Conservation (phyloP, 116 monocot genomes). For the Posidonia oceanica region DNA sequence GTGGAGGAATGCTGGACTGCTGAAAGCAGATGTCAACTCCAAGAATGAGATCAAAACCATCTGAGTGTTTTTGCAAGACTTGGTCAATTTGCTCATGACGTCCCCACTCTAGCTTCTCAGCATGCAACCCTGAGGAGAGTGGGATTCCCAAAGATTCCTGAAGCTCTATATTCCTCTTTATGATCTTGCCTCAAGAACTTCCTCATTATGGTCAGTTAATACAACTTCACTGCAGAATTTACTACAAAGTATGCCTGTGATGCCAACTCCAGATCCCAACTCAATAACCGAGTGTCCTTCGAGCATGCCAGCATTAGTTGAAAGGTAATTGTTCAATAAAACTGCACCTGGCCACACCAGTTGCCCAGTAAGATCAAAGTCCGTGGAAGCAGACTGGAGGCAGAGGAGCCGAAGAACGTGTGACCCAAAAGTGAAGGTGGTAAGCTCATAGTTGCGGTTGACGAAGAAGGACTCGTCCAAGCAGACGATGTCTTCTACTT, state of each 20-base stretch:
- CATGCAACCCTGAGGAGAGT: conserved; percentile 39
- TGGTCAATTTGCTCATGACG: conserved; percentile 31
- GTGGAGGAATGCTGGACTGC: conserved; percentile 69
- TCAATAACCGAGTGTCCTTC: conserved; percentile 67
- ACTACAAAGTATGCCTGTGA: conserved; percentile 88
- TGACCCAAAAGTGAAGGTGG: conserved; percentile 71
- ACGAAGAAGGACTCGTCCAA: conserved; percentile 61
- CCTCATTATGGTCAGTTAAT: conserved; percentile 92
- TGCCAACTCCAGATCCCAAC: conserved; percentile 90
- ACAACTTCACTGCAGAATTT: conserved; percentile 67
- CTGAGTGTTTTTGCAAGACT: conserved; percentile 45
- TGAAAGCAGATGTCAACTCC: conserved; percentile 99
- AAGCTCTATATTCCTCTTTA: conserved; percentile 72
- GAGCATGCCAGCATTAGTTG: conserved; percentile 47
- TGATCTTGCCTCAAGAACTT: conserved; percentile 97
- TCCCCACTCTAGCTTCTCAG: conserved; percentile 90
- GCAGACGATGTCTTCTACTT: conserved; percentile 28
- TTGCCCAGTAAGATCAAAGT: conserved; percentile 93
- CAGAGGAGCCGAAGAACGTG: conserved; percentile 51
- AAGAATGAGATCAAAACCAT: conserved; percentile 84
- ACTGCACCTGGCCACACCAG: conserved; percentile 96
- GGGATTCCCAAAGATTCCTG: conserved; percentile 34
- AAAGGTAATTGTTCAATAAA: conserved; percentile 76
- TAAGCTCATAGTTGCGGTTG: conserved; percentile 66
- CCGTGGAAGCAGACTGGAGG: conserved; percentile 85